These are phyloP conservation scores for Colletotrichum sp. DNA, from an alignment of 2,329 filamentous ascomycete genomes.

Conservation along the genomic window DNA sequence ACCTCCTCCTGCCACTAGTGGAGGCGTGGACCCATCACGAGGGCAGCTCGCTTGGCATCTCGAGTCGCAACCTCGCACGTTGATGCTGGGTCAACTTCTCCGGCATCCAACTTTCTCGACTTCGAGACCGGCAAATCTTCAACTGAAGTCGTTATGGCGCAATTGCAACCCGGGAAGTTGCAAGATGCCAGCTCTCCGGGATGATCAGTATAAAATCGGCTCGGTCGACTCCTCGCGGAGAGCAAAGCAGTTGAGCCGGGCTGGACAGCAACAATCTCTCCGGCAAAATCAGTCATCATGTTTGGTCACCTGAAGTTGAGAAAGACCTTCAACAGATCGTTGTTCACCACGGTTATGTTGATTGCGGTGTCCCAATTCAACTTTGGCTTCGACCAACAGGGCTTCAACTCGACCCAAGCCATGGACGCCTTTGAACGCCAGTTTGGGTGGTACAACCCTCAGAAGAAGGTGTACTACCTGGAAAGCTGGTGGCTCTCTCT, in stretches of 20 bases:
- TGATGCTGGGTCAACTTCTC: background rate
- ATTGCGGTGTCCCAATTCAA: constrained; percentile 41
- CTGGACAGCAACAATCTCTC: background rate
- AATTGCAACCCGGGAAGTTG: background rate
- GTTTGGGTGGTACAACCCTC: constrained; percentile 33
- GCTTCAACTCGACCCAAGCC: constrained; percentile 37
- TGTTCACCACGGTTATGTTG: constrained; percentile 24
- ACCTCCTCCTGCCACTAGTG: background rate
- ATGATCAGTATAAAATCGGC: background rate
- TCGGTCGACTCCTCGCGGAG: background rate
- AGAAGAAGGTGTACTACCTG: constrained; percentile 27
- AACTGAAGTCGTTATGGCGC: background rate
- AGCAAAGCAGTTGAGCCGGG: background rate
- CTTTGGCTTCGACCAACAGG: constrained; percentile 44
- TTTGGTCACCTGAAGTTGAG: background rate
- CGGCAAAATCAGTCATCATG: background rate
- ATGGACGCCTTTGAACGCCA: constrained; percentile 38
- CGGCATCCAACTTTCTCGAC: background rate
- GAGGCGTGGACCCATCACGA: background rate
- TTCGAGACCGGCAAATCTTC: background rate
- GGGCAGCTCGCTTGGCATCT: background rate
- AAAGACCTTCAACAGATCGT: constrained; percentile 23
- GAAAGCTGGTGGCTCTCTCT: constrained; percentile 36
- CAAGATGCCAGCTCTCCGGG: background rate
- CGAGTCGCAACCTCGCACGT: background rate